These are phyloP conservation scores for Albizia julibrissin DNA, from an alignment of 306 rosid species.

Conservation along the genomic window DNA sequence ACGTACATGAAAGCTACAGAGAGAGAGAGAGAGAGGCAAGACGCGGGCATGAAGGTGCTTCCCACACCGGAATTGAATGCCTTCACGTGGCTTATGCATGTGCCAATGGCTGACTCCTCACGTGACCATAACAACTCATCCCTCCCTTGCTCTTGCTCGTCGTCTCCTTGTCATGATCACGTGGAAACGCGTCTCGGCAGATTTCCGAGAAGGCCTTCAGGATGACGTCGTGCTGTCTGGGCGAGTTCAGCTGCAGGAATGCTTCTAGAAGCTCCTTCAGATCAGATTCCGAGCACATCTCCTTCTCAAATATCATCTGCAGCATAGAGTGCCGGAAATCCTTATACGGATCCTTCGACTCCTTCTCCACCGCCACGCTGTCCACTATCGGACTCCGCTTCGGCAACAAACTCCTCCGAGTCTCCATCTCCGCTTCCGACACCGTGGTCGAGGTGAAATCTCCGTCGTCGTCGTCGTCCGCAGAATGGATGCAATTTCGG, in stretches of 20 bases:
- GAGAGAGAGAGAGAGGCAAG: not conserved
- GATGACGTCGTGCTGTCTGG: conserved; percentile 44
- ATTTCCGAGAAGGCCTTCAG: conserved; percentile 48
- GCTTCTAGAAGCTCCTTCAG: conserved; percentile 57
- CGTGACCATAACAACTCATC: not conserved
- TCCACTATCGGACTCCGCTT: conserved; percentile 36
- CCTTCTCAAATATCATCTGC: conserved; percentile 69
- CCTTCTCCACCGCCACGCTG: conserved; percentile 62
- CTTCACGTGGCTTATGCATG: conserved; percentile 26
- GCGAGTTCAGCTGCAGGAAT: conserved; percentile 56
- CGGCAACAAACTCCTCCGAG: not conserved
- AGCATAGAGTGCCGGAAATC: conserved; percentile 67
- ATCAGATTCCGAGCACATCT: conserved; percentile 48
- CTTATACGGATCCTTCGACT: conserved; percentile 51
- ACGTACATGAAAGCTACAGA: not conserved
- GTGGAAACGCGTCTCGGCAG: conserved; percentile 45
- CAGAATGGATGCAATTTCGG: not conserved
- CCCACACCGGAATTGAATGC: conserved; percentile 4
- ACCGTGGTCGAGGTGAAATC: conserved; percentile 42
- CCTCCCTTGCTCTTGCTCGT: not conserved
- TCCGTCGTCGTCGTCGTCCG: conserved; percentile 25
- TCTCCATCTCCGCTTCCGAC: conserved; percentile 28
- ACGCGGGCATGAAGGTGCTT: conserved; percentile 29
- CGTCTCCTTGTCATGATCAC: not conserved
- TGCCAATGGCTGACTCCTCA: not conserved